Evolutionary conservation across 2,329 filamentous ascomycete species (phyloP), one percentile per base, ranked within the genome.

Genomic region (Cercospora sp.): DNA sequence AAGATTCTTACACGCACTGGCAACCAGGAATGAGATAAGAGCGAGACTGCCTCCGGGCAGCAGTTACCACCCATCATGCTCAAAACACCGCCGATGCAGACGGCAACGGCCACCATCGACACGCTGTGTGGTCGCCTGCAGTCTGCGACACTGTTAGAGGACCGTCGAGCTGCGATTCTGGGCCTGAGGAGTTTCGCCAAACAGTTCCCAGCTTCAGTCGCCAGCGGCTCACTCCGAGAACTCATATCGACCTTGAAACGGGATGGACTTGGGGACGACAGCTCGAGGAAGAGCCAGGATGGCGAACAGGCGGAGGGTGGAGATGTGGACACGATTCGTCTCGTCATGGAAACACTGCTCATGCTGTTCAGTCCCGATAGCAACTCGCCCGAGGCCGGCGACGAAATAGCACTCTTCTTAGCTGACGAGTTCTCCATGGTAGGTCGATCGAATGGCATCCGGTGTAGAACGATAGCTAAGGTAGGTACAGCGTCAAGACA

Each of bases 361-460:
- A 94, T 96, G 89, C 89, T 99, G 48, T 98, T 98, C 80, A 88
- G 87, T 72, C 89, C 87, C 5, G 87, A 90, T 76, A 84, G 85
- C 75, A 82, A 82, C 60, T 89, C 88, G 76, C 84, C 93, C 33
- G 94, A 98, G 85, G 93, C 94, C 64, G 97, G 94, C 13, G 94
- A 98, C 72, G 95, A 99, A 80, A 96, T 99, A 74, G 91, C 91
- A 18, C 84, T 98, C 30, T 99, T 95, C 93, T 85, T 99, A 67
- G 95, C 95, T 64, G 95, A 99, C 81, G 94, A 98, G 80, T 99
- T 99, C 79, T 97, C 95, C 36, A 94, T 97, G 84, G 88, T 90
- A 83, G 72, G 81, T 76, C 30, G 55, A 58, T 58, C 55, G 55
- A 31, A 33, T 45, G 33, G n/a, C 59, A 28, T 60, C 59, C 36